Base-by-base conservation (phyloP, 805 yeast genomes). In the Saturnispora bothae region DNA sequence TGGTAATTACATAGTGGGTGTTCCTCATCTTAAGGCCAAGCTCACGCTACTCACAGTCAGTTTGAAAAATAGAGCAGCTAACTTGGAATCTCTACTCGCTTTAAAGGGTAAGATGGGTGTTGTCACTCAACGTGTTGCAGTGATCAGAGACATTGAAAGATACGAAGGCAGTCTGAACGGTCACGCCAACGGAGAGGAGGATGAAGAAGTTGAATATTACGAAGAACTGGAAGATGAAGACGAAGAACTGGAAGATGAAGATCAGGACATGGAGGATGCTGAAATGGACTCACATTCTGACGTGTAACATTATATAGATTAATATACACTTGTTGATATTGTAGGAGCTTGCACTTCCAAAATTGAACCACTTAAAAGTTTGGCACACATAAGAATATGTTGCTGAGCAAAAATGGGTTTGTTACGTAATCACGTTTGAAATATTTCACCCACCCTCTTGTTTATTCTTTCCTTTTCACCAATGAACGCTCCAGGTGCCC, bases 131-230 rank as follows among this genome's bases (percentile, higher is more conserved):
- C 65, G 64, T 36, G 80, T 79, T n/a, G 88, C 80, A 48, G 79
- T 78, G 49, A 63, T 74, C 18, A 89, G 80, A 57, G 88, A 78
- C 48, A 53, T 79, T 19, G 79, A 73, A 50, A 76, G 70, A 45
- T 43, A 56, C 9, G 53, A 49, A 14, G n/a, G n/a, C n/a, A n/a
- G n/a, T n/a, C n/a, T n/a, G n/a, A 54, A 43, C 12, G 44, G 41
- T 30, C 48, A 43, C 5, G 15, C 40, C 29, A 48, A 43, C 4
- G 23, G 40, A 7, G 49, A 42, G 14, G 45, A 41, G 10, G 46
- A 36, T 3, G 50, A 44, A 0, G 46, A 44, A 21, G 47, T 43
- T 4, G 54, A 43, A 6, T 49, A 42, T 10, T 41, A 37, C 3
- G 52, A 44, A 15, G 54, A 51, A 16, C 50, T 47, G 7, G 48